phyloP scores from a whole-genome alignment of 2,329 filamentous ascomycete species.

The Exophiala xenobiotica region DNA sequence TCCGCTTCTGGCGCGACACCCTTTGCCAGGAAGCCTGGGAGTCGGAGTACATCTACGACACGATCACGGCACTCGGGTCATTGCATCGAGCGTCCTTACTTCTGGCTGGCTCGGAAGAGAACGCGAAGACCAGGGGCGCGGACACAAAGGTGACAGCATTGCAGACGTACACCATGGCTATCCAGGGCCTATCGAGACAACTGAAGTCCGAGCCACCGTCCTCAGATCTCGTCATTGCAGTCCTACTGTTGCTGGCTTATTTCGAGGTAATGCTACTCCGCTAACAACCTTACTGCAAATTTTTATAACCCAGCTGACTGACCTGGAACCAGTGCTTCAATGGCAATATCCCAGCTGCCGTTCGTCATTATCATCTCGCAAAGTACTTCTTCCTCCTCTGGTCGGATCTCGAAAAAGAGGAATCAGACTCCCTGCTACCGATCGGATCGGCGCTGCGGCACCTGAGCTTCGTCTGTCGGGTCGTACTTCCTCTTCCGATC shows the following conservation, averaged over 20 bases:
- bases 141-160: conserved; percentile 26
- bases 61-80: conserved; percentile 26
- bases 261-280: conserved; percentile 3
- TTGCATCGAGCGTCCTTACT: conserved; percentile 28
- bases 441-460: conserved; percentile 16
- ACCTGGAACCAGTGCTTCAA: conserved; percentile 5
- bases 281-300: background rate
- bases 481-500: conserved; percentile 20
- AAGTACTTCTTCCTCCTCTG: conserved; percentile 1
- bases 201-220: background rate
- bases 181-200: conserved; percentile 21
- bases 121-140: conserved; percentile 18
- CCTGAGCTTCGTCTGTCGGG: conserved; percentile 21
- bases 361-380: conserved; percentile 9
- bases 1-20: conserved; percentile 28
- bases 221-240: background rate
- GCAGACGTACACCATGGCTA: conserved; percentile 23
- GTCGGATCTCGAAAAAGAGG: background rate
- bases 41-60: conserved; percentile 27
- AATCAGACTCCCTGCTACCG: background rate
- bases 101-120: conserved; percentile 18
- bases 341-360: conserved; percentile 10
- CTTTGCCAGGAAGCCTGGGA: conserved; percentile 30
- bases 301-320: background rate
- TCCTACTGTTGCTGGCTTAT: conserved; percentile 1